Base-by-base conservation (phyloP, 495 filamentous ascomycete genomes). In the Penicillium robsamsonii region DNA sequence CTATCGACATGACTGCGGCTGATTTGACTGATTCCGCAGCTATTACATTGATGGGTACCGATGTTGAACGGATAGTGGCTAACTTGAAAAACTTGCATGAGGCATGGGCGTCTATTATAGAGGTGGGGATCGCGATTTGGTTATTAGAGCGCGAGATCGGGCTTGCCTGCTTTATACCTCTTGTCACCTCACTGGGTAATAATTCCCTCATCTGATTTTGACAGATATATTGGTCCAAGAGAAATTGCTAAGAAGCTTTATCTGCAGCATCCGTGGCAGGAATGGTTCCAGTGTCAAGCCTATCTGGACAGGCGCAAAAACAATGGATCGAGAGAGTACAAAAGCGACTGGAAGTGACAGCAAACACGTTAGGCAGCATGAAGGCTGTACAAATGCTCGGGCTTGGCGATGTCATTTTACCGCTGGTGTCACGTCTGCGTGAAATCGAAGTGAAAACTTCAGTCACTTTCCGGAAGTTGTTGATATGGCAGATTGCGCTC, bases 231-330 rank as follows among this genome's bases (percentile, higher is more conserved):
- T 25, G n/a, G n/a, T n/a, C 4, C n/a, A 37, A 22, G 30, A 49
- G 42, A 1, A 44, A 44, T 8, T 5, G 31, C 30, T 49, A 12
- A 29, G n/a, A 18, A 47, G 65, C 66, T 57, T 74, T 15, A 72
- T n/a, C n/a, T n/a, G n/a, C n/a, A n/a, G n/a, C n/a, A n/a, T n/a
- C n/a, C n/a, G n/a, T n/a, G n/a, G n/a, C n/a, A n/a, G n/a, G n/a
- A n/a, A n/a, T n/a, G n/a, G n/a, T n/a, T n/a, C n/a, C n/a, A n/a
- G n/a, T n/a, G n/a, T n/a, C n/a, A n/a, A n/a, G n/a, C n/a, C n/a
- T n/a, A n/a, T n/a, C n/a, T n/a, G n/a, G n/a, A n/a, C n/a, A n/a
- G n/a, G n/a, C n/a, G n/a, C n/a, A n/a, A n/a, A n/a, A n/a, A n/a
- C n/a, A n/a, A n/a, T n/a, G n/a, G n/a, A n/a, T n/a, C n/a, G n/a